Percentiles rank a stretch among this genome's conserved stretches.
phyloP scores from a whole-genome alignment of 2,329 filamentous ascomycete species.

The Plenodomus lindquistii region DNA sequence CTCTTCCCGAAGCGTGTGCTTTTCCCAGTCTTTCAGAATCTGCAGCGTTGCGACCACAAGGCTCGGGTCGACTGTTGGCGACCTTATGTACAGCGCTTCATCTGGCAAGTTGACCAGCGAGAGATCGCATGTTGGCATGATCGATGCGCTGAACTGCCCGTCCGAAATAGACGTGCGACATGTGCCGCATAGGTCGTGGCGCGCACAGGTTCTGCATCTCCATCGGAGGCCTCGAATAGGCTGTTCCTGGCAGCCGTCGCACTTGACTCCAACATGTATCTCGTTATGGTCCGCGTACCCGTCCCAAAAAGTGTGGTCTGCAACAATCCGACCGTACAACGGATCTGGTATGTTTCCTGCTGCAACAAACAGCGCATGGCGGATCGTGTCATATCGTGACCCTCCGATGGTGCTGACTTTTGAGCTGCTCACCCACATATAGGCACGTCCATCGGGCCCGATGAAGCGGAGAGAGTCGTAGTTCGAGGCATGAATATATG shows the following conservation, averaged over 20 bases:
- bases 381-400: conserved; percentile 32
- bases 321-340: conserved; percentile 39
- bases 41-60: conserved; percentile 38
- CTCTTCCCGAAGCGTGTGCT: conserved; percentile 27
- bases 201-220: conserved; percentile 28
- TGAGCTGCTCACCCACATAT: conserved; percentile 37
- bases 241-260: conserved; percentile 21
- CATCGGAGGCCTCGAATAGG: conserved; percentile 32
- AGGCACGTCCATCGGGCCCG: conserved; percentile 29
- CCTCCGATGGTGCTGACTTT: conserved; percentile 28
- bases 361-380: conserved; percentile 38
- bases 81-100: conserved; percentile 35
- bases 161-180: conserved; percentile 14
- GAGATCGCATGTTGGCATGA: conserved; percentile 23
- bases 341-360: conserved; percentile 27
- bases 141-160: conserved; percentile 5
- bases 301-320: conserved; percentile 42
- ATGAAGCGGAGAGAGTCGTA: conserved; percentile 40
- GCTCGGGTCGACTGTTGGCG: conserved; percentile 23
- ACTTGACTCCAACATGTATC: conserved; percentile 17
- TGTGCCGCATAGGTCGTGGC: conserved; percentile 30
- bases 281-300: conserved; percentile 24
- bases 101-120: conserved; percentile 31
- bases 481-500: conserved; percentile 35
- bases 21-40: conserved; percentile 41